Base-by-base conservation (phyloP, 352 stramenopile species). In the Plasmopara halstedii region DNA sequence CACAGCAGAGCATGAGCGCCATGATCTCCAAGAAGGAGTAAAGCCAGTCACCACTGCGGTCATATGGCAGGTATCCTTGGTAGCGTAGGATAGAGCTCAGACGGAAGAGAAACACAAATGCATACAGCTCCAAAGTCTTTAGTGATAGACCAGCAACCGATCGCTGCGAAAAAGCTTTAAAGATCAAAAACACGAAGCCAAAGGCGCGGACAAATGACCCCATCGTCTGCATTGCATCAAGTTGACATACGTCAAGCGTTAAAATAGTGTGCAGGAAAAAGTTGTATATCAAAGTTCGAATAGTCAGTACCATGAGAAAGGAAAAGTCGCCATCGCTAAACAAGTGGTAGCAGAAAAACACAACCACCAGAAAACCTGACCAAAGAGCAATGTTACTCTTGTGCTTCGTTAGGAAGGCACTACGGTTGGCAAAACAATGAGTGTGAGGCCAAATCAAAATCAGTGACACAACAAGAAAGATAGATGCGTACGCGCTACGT, bases 301-400 rank as follows among this genome's bases (percentile, higher is more conserved):
- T 25, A 22, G 36, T 26, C 8, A 20, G 13, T 33, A 96, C 87
- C 90, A 99, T 97, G 11, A 98, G 76, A 64, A 99, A 99, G 34
- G 94, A 98, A 65, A 99, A 99, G 67, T 99, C 96, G 23, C 95
- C 95, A 63, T 97, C 94, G 32, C 88, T 98, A 46, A 99, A 87
- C 33, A 98, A 73, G 63, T 97, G 92, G 66, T 98, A 98, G 62
- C 95, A 94, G 50, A 98, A 94, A 34, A 98, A 73, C 34, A 97
- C 93, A 15, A 84, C 64, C 11, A 95, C 85, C 40, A 97, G 89
- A 59, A 99, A 98, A 44, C 77, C 92, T 56, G 85, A 95, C 95
- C 95, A 99, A 27, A 98, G 79, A 18, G 91, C 76, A 27, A 98
- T 96, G 71, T 98, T 98, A 61, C 82, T 89, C 65, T 97, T 97